Evolutionary conservation across 306 rosid species (phyloP).

Genomic region (Vigna angularis): DNA sequence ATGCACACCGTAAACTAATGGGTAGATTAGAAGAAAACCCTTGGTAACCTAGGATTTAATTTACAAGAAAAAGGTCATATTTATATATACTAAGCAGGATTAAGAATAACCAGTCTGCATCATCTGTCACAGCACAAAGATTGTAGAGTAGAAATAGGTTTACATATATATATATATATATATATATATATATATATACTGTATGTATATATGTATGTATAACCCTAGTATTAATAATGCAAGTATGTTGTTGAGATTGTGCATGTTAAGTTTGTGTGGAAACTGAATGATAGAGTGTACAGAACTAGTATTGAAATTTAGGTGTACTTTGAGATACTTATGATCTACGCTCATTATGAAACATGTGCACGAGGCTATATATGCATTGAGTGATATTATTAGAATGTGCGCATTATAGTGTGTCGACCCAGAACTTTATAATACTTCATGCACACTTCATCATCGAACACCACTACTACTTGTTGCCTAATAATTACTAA

Average conservation of each 20-base stretch:
- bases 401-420: conserved; percentile 47
- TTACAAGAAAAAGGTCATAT: neutral
- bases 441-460: conserved; percentile 69
- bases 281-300: conserved; percentile 21
- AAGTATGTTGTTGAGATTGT: conserved; percentile 6
- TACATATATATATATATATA: neutral
- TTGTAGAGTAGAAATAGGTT: neutral
- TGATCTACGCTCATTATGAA: conserved; percentile 39
- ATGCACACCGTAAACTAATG: too few relatives aligned
- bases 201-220: neutral
- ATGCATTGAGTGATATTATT: conserved; percentile 48
- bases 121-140: neutral
- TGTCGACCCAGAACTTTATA: conserved; percentile 52
- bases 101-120: neutral
- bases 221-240: conserved; percentile 20
- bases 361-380: conserved; percentile 55
- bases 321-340: conserved; percentile 43
- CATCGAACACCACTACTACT: conserved; percentile 53
- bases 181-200: too few relatives aligned
- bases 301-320: conserved; percentile 32
- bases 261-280: conserved; percentile 16
- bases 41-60: too few relatives aligned
- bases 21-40: too few relatives aligned
- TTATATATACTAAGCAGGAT: neutral
- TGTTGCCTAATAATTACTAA: conserved; percentile 52